Percentiles rank a stretch among this genome's conserved stretches.
phyloP scores from a whole-genome alignment of 345 rosid genomes.

The Sisymbrium irio region DNA sequence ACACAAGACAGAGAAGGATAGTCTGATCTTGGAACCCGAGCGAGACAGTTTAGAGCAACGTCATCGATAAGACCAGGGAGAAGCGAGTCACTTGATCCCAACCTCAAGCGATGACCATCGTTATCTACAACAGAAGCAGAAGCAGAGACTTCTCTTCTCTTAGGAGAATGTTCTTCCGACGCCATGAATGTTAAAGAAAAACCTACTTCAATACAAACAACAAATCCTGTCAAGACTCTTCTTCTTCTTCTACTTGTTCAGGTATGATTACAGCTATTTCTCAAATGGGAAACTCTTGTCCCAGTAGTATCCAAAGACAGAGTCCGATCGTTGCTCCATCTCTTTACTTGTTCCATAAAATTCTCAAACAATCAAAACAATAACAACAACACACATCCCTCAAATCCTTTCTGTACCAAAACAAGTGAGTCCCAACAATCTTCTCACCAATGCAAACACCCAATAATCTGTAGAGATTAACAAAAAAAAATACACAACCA shows the following conservation, averaged over 20 bases:
- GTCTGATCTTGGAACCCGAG: constrained; percentile 58
- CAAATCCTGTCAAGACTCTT: constrained; percentile 8
- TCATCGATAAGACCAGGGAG: constrained; percentile 81
- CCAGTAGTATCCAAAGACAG: constrained; percentile 37
- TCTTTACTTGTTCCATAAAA: constrained; percentile 30
- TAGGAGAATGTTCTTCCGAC: constrained; percentile 30
- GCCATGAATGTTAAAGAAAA: constrained; percentile 30
- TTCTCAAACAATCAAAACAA: constrained; percentile 29
- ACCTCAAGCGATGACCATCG: constrained; percentile 42
- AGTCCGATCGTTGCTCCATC: constrained; percentile 41
- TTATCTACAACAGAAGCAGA: constrained; percentile 38
- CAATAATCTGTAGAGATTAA: constrained; percentile 3
- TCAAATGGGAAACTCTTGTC: constrained; percentile 26
- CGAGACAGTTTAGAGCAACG: constrained; percentile 66
- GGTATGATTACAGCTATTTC: constrained; percentile 13
- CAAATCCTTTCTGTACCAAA: neutral
- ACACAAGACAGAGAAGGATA: constrained; percentile 53
- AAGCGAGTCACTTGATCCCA: constrained; percentile 64
- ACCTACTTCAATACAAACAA: constrained; percentile 30
- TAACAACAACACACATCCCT: constrained; percentile 9
- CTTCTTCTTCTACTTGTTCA: neutral
- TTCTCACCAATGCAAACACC: neutral
- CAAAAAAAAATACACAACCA: constrained; percentile 3
- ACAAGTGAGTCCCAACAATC: neutral
- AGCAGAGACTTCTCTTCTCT: constrained; percentile 38